These are phyloP conservation scores for Solanum tacnaense DNA, from an alignment of 257 asterid genomes.

Conservation along the genomic window DNA sequence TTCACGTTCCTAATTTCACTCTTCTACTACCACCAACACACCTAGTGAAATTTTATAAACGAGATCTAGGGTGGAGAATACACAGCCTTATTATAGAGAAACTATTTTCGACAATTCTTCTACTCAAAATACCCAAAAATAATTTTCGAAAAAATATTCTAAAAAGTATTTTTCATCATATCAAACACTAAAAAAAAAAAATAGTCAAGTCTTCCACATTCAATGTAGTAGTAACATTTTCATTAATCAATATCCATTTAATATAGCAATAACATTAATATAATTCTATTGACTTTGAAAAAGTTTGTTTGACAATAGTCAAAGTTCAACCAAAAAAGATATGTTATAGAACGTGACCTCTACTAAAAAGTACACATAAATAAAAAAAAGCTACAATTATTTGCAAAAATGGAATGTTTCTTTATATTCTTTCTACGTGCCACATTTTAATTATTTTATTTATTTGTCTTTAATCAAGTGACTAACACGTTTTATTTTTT, in stretches of 20 bases:
- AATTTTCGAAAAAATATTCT: not conserved
- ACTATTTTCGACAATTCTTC: accelerated
- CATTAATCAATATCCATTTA: not conserved
- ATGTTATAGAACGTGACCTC: not conserved
- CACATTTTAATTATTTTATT: not conserved
- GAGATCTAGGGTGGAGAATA: not conserved
- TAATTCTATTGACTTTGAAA: not conserved
- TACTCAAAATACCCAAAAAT: not conserved
- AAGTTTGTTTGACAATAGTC: not conserved
- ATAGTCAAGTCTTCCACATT: not conserved
- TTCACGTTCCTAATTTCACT: not conserved
- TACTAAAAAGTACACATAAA: not conserved
- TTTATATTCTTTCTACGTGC: not conserved
- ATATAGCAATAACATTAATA: not conserved
- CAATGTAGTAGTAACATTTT: not conserved
- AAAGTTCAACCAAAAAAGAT: not conserved
- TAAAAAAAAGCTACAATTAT: not conserved
- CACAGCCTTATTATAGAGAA: not conserved
- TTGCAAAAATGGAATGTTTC: not conserved
- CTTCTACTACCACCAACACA: not conserved
- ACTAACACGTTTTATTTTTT: constrained; percentile 1
- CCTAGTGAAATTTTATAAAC: not conserved
- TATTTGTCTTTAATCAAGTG: not conserved
- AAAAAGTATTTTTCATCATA: accelerated
- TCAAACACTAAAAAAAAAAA: not conserved